These are phyloP conservation scores for Rhizopus delemar DNA, from an alignment of 371 early-diverging fungal genomes.

Conservation along the genomic window DNA sequence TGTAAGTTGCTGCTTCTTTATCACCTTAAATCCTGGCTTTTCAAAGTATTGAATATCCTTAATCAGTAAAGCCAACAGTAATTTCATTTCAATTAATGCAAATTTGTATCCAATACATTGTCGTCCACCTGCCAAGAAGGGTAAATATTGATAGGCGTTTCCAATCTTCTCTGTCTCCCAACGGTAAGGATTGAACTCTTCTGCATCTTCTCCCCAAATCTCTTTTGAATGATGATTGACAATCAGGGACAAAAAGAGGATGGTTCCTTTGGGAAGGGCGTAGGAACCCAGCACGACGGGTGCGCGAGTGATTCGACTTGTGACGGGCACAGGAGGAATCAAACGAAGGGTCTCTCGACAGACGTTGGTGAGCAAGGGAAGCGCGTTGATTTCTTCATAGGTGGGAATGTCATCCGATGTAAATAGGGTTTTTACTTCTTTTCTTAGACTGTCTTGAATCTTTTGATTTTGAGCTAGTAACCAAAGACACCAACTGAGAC, in stretches of 20 bases:
- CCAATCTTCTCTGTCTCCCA: constrained; percentile 48
- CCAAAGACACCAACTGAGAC: constrained; percentile 60
- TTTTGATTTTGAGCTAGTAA: constrained; percentile 47
- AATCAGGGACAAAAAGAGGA: constrained; percentile 44
- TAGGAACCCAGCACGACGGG: constrained; percentile 47
- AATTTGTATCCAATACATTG: constrained; percentile 48
- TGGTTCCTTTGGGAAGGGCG: constrained; percentile 56
- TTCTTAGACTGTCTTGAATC: constrained; percentile 47
- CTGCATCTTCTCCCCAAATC: constrained; percentile 68
- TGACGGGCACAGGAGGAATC: constrained; percentile 56
- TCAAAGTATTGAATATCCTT: constrained; percentile 37
- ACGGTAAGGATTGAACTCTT: constrained; percentile 63
- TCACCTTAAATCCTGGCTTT: constrained; percentile 34
- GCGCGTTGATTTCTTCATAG: constrained; percentile 47
- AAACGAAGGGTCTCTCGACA: constrained; percentile 55
- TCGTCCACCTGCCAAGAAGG: constrained; percentile 62
- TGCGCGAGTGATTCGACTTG: constrained; percentile 41
- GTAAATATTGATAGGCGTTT: constrained; percentile 56
- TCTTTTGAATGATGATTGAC: constrained; percentile 49
- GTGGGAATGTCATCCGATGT: constrained; percentile 28
- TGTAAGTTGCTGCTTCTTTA: constrained; percentile 37
- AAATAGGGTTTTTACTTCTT: constrained; percentile 37
- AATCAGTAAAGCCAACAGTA: constrained; percentile 36
- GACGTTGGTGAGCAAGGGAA: constrained; percentile 53
- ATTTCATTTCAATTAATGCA: constrained; percentile 47